Conservation (phyloP, 768 basidiomycete species). For the Phylloporus rhodoxanthus region DNA sequence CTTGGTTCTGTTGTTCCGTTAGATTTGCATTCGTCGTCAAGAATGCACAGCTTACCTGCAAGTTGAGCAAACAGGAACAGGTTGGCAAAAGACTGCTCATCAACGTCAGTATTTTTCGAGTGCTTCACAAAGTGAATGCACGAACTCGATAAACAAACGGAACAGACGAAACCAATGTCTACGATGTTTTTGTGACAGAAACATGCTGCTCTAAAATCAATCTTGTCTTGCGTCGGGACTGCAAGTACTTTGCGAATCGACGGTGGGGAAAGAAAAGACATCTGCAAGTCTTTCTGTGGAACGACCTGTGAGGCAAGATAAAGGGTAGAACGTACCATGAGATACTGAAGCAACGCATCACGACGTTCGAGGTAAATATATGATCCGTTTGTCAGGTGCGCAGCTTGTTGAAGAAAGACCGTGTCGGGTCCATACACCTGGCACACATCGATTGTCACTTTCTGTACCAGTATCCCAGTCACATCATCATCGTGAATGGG, state of each 20-base stretch:
- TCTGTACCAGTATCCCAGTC: slow-evolving; percentile 46
- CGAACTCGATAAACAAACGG: slow-evolving; percentile 95
- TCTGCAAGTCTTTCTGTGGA: slow-evolving; percentile 41
- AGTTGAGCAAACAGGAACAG: slow-evolving; percentile 88
- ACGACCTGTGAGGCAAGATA: slow-evolving; percentile 3
- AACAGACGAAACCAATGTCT: slow-evolving; percentile 96
- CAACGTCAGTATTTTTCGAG: slow-evolving; percentile 6
- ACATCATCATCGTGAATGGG: not conserved
- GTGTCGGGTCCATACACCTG: slow-evolving; percentile 86
- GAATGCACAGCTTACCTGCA: slow-evolving; percentile 61
- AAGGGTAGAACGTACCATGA: slow-evolving; percentile 49
- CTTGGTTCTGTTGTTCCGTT: slow-evolving; percentile 58
- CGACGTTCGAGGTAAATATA: slow-evolving; percentile 81
- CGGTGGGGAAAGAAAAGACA: slow-evolving; percentile 72
- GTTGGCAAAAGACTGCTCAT: slow-evolving; percentile 81
- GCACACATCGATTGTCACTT: slow-evolving; percentile 94
- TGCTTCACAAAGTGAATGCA: slow-evolving; percentile 6
- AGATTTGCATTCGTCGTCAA: not conserved
- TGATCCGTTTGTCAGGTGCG: slow-evolving; percentile 90
- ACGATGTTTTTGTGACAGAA: slow-evolving; percentile 98
- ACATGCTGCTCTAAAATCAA: slow-evolving; percentile 96
- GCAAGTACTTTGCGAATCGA: slow-evolving; percentile 71
- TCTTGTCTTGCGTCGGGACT: slow-evolving; percentile 87
- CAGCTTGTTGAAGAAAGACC: slow-evolving; percentile 95
- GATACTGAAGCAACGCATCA: slow-evolving; percentile 86